phyloP scores from a whole-genome alignment of 805 yeast genomes.

The Hanseniaspora hatyaiensis region DNA sequence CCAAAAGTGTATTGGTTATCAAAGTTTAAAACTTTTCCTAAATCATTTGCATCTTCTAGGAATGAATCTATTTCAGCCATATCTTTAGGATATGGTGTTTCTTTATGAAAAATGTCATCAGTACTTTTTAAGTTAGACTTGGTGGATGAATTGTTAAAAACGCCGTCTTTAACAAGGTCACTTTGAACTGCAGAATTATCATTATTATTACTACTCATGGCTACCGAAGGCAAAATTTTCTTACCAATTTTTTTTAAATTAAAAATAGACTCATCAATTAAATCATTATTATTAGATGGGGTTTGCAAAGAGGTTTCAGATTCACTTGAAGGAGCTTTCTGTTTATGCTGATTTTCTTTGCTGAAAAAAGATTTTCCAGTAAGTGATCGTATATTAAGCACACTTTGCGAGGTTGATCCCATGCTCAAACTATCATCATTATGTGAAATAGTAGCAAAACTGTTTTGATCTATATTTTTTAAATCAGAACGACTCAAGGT shows the following conservation, averaged over 20 bases:
- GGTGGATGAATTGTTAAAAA: not conserved
- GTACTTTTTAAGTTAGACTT: not conserved
- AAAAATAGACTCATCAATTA: constrained; percentile 6
- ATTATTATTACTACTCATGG: not conserved
- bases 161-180: not conserved
- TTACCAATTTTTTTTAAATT: constrained; percentile 10
- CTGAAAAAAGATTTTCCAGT: not conserved
- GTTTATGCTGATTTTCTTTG: not conserved
- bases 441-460: too few species aligned
- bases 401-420: too few species aligned
- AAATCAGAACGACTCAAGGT: too few species aligned
- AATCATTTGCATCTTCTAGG: constrained; percentile 8
- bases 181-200: not conserved
- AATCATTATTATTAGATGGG: not conserved
- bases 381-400: too few species aligned
- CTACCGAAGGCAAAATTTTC: not conserved
- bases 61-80: constrained; percentile 11
- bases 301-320: not conserved
- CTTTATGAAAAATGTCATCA: not conserved
- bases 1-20: not conserved
- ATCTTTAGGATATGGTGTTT: constrained; percentile 1
- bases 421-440: too few species aligned
- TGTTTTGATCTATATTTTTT: too few species aligned
- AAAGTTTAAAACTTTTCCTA: constrained; percentile 1
- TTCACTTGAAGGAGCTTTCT: not conserved